Evolutionary conservation across 169 alveolate genomes (phyloP).

Genomic region (Plasmodium berghei): DNA sequence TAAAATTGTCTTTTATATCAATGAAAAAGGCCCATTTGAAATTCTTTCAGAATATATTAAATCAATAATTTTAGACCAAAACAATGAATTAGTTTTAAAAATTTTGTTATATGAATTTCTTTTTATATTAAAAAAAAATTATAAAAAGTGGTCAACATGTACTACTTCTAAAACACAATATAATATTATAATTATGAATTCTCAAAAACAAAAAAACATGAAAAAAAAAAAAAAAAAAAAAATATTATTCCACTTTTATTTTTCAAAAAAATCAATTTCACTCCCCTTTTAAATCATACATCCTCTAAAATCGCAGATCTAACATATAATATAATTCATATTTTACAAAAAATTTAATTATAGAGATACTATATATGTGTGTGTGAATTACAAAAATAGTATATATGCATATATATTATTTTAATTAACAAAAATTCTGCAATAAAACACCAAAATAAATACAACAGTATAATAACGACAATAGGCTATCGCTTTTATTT

Average conservation of each 20-base stretch:
- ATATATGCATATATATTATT: no score
- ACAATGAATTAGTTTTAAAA: constrained; percentile 17
- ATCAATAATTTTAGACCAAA: not conserved
- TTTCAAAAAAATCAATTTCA: constrained; percentile 10
- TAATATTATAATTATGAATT: no score
- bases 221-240: not conserved
- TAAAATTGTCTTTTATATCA: constrained; percentile 36
- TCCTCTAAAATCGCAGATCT: not conserved
- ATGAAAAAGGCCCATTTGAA: constrained; percentile 19
- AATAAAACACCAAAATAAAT: no score
- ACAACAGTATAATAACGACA: no score
- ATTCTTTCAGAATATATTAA: constrained; percentile 28
- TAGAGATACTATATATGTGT: no score
- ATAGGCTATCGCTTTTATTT: no score
- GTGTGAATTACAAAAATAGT: no score
- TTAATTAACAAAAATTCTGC: no score
- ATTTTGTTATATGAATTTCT: constrained; percentile 27
- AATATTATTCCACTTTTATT: constrained; percentile 3
- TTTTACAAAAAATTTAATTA: no score
- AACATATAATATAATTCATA: no score
- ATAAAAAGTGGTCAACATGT: not conserved
- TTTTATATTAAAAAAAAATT: constrained; percentile 21
- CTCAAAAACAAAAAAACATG: no score
- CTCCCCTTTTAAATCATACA: constrained; percentile 26
- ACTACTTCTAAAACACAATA: no score